phyloP scores from a whole-genome alignment of 164 flowering plant genomes.

The Annona squamosa region DNA sequence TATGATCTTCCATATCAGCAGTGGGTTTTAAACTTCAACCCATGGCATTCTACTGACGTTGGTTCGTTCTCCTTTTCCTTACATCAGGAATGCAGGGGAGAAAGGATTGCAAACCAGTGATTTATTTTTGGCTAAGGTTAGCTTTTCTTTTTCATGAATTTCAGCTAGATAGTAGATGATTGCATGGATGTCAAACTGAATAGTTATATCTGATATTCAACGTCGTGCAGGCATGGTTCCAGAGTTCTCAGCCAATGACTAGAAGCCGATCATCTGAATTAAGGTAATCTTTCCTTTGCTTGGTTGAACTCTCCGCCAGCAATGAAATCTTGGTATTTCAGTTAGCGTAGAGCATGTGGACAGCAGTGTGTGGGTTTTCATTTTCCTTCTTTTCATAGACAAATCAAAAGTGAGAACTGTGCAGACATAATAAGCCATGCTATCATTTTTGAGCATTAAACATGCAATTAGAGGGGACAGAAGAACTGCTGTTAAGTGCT shows the following conservation, averaged over 20 bases:
- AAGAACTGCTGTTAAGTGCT: too few relatives aligned
- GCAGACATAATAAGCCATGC: not conserved
- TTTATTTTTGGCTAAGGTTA: conserved; percentile 60
- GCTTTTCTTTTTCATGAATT: conserved; percentile 1
- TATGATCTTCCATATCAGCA: not conserved
- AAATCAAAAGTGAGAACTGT: not conserved
- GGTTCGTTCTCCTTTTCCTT: conserved; percentile 5
- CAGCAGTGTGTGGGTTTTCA: not conserved
- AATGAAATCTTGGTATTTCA: not conserved
- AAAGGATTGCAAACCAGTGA: conserved; percentile 52
- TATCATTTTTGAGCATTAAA: too few relatives aligned
- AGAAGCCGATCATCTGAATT: conserved; percentile 82
- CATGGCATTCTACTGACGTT: not conserved
- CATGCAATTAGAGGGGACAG: too few relatives aligned
- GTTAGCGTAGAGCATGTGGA: not conserved
- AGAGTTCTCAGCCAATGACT: conserved; percentile 80
- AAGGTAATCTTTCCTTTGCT: conserved; percentile 32
- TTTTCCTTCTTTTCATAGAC: not conserved
- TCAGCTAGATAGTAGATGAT: conserved; percentile 2
- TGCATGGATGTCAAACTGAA: not conserved
- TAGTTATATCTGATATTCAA: conserved; percentile 10
- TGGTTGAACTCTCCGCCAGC: not conserved
- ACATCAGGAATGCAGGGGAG: conserved; percentile 44
- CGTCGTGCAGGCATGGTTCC: conserved; percentile 64
- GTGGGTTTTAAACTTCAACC: not conserved